Percentiles rank a stretch among this genome's conserved stretches.
Conservation (phyloP, 352 stramenopile genomes). For the Pythium biforme region DNA sequence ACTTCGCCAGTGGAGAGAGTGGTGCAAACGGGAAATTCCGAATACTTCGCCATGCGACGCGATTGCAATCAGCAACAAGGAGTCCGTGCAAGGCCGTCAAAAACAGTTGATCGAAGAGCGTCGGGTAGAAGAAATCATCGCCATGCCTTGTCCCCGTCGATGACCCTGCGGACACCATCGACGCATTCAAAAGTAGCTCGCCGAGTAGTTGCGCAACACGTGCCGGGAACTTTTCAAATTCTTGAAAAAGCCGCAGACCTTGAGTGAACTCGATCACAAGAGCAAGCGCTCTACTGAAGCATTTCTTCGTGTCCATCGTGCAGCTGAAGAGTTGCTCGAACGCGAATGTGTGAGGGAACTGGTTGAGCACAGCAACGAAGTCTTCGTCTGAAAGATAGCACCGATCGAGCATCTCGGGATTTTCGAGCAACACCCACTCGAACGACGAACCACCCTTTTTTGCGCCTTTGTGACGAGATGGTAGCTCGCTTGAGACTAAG, state of each 20-base stretch:
- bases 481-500: constrained; percentile 62
- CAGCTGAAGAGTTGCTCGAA: constrained; percentile 76
- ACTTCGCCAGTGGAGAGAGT: constrained; percentile 73
- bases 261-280: constrained; percentile 77
- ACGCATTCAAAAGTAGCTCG: constrained; percentile 60
- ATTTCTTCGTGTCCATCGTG: constrained; percentile 73
- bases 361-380: constrained; percentile 80
- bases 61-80: constrained; percentile 70
- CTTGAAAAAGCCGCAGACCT: constrained; percentile 64
- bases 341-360: constrained; percentile 82
- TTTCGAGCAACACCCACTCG: constrained; percentile 84
- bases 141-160: constrained; percentile 25
- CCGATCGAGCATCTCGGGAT: constrained; percentile 74
- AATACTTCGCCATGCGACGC: constrained; percentile 76
- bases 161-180: constrained; percentile 42
- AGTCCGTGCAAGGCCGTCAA: constrained; percentile 75
- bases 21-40: constrained; percentile 66
- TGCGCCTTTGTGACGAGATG: constrained; percentile 20
- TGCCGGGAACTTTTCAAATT: constrained; percentile 79
- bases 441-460: constrained; percentile 45
- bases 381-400: constrained; percentile 85
- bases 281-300: constrained; percentile 71
- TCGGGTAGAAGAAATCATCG: constrained; percentile 61
- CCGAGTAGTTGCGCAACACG: constrained; percentile 68
- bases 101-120: constrained; percentile 84